These are phyloP conservation scores for Musa beccarii DNA, from an alignment of 176 grass and related monocot species.

Conservation along the genomic window DNA sequence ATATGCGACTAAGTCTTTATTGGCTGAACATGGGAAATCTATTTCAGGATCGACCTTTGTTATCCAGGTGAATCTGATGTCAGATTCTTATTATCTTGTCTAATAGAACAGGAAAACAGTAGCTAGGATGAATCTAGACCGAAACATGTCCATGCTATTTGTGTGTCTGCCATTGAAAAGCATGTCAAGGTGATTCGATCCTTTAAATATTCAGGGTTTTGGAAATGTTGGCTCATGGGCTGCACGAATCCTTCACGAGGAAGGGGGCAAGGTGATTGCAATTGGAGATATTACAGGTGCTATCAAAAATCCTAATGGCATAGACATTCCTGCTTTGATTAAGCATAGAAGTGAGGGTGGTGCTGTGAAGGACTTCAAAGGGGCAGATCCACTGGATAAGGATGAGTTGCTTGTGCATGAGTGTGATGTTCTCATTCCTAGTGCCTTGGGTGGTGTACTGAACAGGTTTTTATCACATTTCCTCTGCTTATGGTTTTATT, in stretches of 20 bases:
- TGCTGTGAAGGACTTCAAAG: slow-evolving; percentile 12
- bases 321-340: slow-evolving; percentile 12
- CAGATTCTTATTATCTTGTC: neutral
- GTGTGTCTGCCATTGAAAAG: too few relatives aligned
- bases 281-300: slow-evolving; percentile 10
- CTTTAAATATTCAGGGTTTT: slow-evolving; percentile 7
- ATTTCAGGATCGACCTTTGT: slow-evolving; percentile 13
- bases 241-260: slow-evolving; percentile 9
- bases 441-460: slow-evolving; percentile 8
- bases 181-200: neutral
- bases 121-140: neutral
- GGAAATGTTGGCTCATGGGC: slow-evolving; percentile 19
- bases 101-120: neutral
- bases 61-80: slow-evolving; percentile 1
- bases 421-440: slow-evolving; percentile 15
- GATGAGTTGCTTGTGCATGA: slow-evolving; percentile 9
- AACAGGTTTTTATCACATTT: neutral
- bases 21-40: slow-evolving; percentile 6
- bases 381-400: slow-evolving; percentile 2
- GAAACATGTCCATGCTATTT: neutral
- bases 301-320: slow-evolving; percentile 14
- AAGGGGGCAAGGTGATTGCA: slow-evolving; percentile 13
- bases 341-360: slow-evolving; percentile 3
- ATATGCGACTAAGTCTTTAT: slow-evolving; percentile 1
- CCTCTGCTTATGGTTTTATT: neutral